Percentiles rank a stretch among this genome's conserved stretches.
These are phyloP conservation scores for Usnea hakonensis DNA, from an alignment of 495 filamentous ascomycete genomes.

Conservation along the genomic window DNA sequence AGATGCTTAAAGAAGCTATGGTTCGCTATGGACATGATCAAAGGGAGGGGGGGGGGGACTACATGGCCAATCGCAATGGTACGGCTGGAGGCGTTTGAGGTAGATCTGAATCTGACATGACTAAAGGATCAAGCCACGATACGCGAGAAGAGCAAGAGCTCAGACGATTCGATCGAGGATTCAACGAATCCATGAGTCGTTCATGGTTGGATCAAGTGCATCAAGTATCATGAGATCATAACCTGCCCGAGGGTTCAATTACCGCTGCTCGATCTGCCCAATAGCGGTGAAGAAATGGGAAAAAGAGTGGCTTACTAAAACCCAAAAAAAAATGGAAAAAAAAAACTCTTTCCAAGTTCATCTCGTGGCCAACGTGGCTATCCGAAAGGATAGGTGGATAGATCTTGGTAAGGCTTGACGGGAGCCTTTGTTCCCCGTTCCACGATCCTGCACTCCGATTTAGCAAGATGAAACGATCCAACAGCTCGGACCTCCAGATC, in stretches of 20 bases:
- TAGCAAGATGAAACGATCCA: conserved; percentile 1
- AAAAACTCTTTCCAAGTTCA: too few relatives aligned
- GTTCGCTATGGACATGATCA: too few relatives aligned
- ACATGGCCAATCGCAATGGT: conserved; percentile 5
- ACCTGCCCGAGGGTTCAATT: not conserved
- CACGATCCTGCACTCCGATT: not conserved
- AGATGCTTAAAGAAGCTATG: too few relatives aligned
- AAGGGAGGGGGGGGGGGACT: not conserved
- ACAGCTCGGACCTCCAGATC: conserved; percentile 4
- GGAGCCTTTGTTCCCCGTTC: not conserved
- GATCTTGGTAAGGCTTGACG: conserved; percentile 3
- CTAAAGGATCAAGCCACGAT: conserved; percentile 10
- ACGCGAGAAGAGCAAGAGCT: conserved; percentile 10
- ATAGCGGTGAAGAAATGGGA: not conserved
- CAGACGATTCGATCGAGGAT: conserved; percentile 2
- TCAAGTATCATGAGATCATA: conserved; percentile 5
- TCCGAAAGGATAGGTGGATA: too few relatives aligned
- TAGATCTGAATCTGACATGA: conserved; percentile 1
- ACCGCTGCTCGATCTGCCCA: not conserved
- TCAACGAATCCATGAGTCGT: too few relatives aligned
- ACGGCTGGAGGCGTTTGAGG: not conserved
- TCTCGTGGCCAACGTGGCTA: too few relatives aligned
- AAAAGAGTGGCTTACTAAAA: conserved; percentile 3
- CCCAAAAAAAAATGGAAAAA: too few relatives aligned
- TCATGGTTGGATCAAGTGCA: too few relatives aligned